phyloP scores from a whole-genome alignment of 768 basidiomycete genomes.

The Xerocomellus chrysenteron region DNA sequence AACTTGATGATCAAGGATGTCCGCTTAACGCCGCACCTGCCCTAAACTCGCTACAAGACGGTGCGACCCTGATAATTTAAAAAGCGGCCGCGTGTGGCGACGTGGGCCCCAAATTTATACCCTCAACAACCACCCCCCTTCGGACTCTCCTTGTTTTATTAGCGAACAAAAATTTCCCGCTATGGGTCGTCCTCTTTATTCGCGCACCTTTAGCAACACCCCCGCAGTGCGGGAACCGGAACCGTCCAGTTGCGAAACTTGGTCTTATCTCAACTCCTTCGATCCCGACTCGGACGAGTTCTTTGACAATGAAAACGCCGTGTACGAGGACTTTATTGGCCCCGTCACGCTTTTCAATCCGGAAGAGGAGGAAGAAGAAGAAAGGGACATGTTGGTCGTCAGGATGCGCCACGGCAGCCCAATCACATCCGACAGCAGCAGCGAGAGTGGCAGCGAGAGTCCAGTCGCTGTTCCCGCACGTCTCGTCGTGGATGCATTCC shows the following conservation, averaged over 20 bases:
- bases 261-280: constrained; percentile 66
- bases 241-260: constrained; percentile 46
- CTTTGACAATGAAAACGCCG: constrained; percentile 54
- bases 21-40: constrained; percentile 35
- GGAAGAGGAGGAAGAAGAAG: constrained; percentile 26
- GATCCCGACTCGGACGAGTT: constrained; percentile 84
- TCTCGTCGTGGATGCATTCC: constrained; percentile 40
- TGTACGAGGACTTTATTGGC: constrained; percentile 65
- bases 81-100: constrained; percentile 2
- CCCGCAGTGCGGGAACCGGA: constrained; percentile 50
- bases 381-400: constrained; percentile 32
- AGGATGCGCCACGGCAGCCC: constrained; percentile 36
- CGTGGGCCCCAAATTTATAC: constrained; percentile 8
- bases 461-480: constrained; percentile 46
- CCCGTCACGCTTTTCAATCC: constrained; percentile 24
- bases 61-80: constrained; percentile 16
- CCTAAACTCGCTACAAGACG: constrained; percentile 26
- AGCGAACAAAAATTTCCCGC: constrained; percentile 4
- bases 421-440: constrained; percentile 40
- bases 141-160: constrained; percentile 26
- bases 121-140: neutral
- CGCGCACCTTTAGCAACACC: constrained; percentile 37
- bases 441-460: constrained; percentile 47
- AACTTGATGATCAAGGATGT: no score
- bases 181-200: constrained; percentile 66